Evolutionary conservation across 1,139 yeast species (phyloP).

Genomic region (Debaryomycetaceae sp.): DNA sequence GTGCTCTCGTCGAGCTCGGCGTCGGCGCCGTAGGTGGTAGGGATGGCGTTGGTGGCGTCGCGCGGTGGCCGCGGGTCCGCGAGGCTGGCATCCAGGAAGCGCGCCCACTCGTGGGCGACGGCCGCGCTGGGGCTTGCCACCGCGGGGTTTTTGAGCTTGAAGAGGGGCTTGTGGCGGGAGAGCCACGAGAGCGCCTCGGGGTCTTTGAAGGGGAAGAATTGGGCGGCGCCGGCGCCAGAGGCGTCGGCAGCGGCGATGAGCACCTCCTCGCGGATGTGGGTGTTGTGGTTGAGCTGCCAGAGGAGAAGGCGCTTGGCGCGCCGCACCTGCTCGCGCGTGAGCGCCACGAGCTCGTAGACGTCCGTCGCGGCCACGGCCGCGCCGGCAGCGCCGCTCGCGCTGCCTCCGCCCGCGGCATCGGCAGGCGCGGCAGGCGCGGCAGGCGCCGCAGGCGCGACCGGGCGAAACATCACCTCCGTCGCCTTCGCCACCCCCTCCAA

Average conservation of each 20-base stretch:
- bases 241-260: conserved; percentile 14
- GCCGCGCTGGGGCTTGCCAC: background rate
- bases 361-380: conserved; percentile 1
- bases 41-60: conserved; percentile 15
- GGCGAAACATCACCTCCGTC: conserved; percentile 34
- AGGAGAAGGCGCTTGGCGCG: conserved; percentile 35
- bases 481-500: conserved; percentile 23
- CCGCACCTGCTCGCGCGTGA: conserved; percentile 23
- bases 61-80: conserved; percentile 13
- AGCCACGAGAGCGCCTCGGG: conserved; percentile 35
- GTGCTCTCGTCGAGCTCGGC: conserved; percentile 16
- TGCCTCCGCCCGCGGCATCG: too few relatives aligned
- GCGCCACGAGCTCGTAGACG: conserved; percentile 19
- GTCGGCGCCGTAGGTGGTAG: conserved; percentile 8
- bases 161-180: conserved; percentile 21
- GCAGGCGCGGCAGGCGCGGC: too few relatives aligned
- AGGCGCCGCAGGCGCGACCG: conserved; percentile 9
- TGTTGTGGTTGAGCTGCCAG: conserved; percentile 36
- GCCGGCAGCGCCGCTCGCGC: too few relatives aligned
- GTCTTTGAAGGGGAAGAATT: conserved; percentile 26
- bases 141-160: conserved; percentile 13
- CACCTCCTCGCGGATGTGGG: conserved; percentile 22
- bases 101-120: conserved; percentile 14
- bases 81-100: conserved; percentile 19
- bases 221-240: background rate